Evolutionary conservation across 2,329 filamentous ascomycete genomes (phyloP), one percentile per base, ranked within the genome.

Genomic region (Claviceps purpurea): DNA sequence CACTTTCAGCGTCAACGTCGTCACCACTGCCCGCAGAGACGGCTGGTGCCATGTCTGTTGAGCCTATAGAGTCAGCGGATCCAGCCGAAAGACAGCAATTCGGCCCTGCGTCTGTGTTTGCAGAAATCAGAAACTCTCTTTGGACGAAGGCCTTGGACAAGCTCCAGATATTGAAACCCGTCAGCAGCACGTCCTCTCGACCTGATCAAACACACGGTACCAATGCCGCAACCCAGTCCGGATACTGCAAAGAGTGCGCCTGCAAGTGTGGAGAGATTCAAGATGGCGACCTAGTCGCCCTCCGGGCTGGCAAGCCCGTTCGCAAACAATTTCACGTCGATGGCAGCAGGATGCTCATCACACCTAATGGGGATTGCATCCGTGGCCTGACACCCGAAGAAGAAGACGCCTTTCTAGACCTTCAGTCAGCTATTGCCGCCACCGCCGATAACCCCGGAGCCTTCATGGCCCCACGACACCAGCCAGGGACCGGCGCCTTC

Each of bases 321-420:
- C 77, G 75, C 54, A 84, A 84, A 63, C 67, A 81, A 41, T 68
- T 68, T 48, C 67, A 68, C 49, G 71, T 81, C 2, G 81, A 85
- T 55, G 81, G 80, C 52, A 75, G 77, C 63, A 76, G 84, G 26
- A 81, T 86, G 56, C 75, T 90, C 58, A 79, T 90, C 50, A 89
- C 86, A 0, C 84, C 86, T 0, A 82, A 85, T 55, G 86, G 87
- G 11, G 82, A 87, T 56, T 87, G 85, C 62, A 73, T 91, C n/a
- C 81, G 84, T 57, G 84, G 85, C 53, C 68, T 93, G 51, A 81
- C 75, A 1, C 68, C 75, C 4, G 79, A 84, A 43, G 82, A 90
- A 56, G 86, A 90, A 61, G 73, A 82, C 38, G 76, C 77, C 4
- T 90, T 85, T 57, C 70, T 91, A 11, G 73, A 79, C 49, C 74